phyloP scores from a whole-genome alignment of 78 protist species.

The Polysphondylium violaceum region DNA sequence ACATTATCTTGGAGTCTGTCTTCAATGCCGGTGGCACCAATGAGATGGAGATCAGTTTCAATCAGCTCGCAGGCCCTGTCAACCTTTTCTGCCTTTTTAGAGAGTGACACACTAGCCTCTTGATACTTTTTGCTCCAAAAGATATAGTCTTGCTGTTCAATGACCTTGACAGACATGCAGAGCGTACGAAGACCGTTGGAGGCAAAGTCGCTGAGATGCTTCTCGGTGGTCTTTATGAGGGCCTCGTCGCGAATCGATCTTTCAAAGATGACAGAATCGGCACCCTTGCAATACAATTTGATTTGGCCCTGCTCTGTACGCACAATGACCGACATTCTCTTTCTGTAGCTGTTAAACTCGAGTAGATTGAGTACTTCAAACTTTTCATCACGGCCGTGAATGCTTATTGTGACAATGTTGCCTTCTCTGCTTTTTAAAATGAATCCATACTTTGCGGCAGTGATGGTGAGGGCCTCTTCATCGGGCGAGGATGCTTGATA shows the following conservation, averaged over 20 bases:
- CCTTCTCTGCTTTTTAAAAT: constrained; percentile 59
- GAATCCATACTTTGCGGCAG: constrained; percentile 73
- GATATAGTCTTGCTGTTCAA: constrained; percentile 65
- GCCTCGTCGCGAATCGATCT: not conserved
- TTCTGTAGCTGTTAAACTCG: constrained; percentile 47
- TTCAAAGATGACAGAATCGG: constrained; percentile 85
- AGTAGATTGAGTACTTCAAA: constrained; percentile 48
- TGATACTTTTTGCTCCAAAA: constrained; percentile 70
- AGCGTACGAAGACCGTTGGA: constrained; percentile 94
- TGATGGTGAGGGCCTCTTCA: constrained; percentile 65
- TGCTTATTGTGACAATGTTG: constrained; percentile 14
- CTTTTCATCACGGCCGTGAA: constrained; percentile 42
- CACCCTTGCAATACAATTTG: constrained; percentile 90
- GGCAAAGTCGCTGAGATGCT: constrained; percentile 85
- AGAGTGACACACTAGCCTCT: constrained; percentile 64
- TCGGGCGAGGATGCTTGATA: constrained; percentile 82
- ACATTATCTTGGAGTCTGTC: constrained; percentile 90
- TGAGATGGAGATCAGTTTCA: constrained; percentile 72
- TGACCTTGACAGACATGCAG: constrained; percentile 77
- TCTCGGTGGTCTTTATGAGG: constrained; percentile 29
- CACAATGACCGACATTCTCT: constrained; percentile 88
- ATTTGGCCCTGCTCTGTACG: constrained; percentile 46
- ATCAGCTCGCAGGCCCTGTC: constrained; percentile 84
- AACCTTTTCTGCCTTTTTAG: constrained; percentile 84
- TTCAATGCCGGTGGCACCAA: constrained; percentile 93